Evolutionary conservation across 163 green algal genomes (phyloP).

Genomic region (Dunaliella salina): DNA sequence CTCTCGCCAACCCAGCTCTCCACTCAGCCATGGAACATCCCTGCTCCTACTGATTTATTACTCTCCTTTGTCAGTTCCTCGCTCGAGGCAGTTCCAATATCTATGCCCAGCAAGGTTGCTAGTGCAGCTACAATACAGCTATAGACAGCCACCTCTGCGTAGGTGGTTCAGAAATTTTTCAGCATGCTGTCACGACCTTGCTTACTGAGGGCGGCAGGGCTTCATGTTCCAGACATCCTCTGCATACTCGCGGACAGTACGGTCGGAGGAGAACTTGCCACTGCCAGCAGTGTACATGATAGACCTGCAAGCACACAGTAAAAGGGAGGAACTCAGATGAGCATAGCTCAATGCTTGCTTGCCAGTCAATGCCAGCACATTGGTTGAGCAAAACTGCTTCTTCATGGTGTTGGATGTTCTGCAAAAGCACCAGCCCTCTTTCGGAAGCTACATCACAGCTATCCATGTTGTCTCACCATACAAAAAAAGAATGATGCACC

Average conservation of each 20-base stretch:
- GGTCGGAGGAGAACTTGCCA: constrained; percentile 94
- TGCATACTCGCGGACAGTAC: constrained; percentile 95
- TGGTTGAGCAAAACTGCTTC: too few species aligned
- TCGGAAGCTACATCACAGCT: too few species aligned
- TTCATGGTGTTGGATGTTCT: too few species aligned
- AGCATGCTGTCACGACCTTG: background rate
- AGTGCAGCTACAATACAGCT: background rate
- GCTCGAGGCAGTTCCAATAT: background rate
- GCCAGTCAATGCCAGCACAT: too few species aligned
- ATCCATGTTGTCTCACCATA: too few species aligned
- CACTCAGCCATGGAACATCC: background rate
- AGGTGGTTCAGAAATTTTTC: background rate
- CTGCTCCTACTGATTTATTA: background rate
- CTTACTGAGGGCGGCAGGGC: constrained; percentile 1
- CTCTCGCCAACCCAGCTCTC: background rate
- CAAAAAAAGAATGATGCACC: too few species aligned
- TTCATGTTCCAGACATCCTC: constrained; percentile 58
- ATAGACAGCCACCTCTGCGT: background rate
- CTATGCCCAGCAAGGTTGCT: background rate
- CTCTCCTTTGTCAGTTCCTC: background rate
- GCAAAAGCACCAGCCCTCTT: too few species aligned
- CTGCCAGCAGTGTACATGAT: constrained; percentile 91
- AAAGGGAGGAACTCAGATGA: too few species aligned
- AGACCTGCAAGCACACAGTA: constrained; percentile 37
- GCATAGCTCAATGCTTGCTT: too few species aligned